phyloP scores from a whole-genome alignment of 2,329 filamentous ascomycete species.

The Pestalotiopsis sp. region DNA sequence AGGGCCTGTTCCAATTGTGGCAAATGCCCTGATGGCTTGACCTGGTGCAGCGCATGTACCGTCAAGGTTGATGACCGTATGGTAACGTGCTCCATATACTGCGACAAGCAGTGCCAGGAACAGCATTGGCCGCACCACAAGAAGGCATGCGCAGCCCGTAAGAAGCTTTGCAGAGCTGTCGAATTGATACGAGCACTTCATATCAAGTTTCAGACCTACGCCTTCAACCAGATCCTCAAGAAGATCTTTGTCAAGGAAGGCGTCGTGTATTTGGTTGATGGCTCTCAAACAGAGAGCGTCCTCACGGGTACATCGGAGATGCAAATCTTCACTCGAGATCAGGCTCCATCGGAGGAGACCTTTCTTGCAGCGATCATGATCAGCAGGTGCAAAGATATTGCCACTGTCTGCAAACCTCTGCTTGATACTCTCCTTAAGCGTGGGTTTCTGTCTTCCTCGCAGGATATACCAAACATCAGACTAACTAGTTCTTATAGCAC shows the following conservation, averaged over 20 bases:
- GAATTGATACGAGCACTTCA: not conserved
- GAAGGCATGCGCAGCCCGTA: not conserved
- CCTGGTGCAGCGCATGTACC: not conserved
- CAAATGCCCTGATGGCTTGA: not conserved
- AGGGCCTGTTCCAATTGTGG: not conserved
- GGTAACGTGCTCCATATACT: not conserved
- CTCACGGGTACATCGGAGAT: not conserved
- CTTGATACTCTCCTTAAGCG: not conserved
- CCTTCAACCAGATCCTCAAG: not conserved
- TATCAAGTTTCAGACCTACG: not conserved
- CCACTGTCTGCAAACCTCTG: not conserved
- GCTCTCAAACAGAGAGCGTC: not conserved
- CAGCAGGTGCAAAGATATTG: not conserved
- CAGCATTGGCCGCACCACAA: not conserved
- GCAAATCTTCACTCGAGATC: not conserved
- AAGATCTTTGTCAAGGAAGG: not conserved
- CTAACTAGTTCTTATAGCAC: not conserved
- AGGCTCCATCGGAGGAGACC: not conserved
- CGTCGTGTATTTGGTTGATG: not conserved
- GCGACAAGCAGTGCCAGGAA: not conserved
- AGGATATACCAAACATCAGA: not conserved
- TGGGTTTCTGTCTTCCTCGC: not conserved
- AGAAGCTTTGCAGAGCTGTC: not conserved
- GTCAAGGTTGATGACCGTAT: not conserved
- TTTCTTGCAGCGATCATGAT: not conserved